phyloP scores from a whole-genome alignment of 2,329 filamentous ascomycete species.

The Tolypocladium guangdongense region DNA sequence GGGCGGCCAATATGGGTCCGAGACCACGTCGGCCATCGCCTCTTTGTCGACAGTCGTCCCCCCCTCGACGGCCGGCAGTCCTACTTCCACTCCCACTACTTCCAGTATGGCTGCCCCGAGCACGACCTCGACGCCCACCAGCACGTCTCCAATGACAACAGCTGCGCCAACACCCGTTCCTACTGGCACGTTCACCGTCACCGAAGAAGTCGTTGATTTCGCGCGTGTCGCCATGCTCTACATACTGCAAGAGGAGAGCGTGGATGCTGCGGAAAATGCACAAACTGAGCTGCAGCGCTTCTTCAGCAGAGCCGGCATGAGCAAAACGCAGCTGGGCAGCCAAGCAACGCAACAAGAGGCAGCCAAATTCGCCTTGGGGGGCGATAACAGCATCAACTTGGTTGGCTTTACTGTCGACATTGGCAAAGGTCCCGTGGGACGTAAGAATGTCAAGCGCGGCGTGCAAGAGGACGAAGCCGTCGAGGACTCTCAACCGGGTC shows the following conservation, averaged over 20 bases:
- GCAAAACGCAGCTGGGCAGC: conserved; percentile 13
- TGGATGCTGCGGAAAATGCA: conserved; percentile 40
- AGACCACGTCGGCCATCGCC: not conserved
- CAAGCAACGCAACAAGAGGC: conserved; percentile 29
- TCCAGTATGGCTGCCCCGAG: not conserved
- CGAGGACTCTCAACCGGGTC: not conserved
- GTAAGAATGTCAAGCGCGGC: conserved; percentile 11
- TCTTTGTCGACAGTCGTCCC: not conserved
- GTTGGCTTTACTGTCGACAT: conserved; percentile 33
- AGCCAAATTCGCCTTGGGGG: conserved; percentile 29
- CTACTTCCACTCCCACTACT: not conserved
- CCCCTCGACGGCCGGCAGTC: not conserved
- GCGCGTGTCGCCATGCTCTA: conserved; percentile 51
- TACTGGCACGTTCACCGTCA: conserved; percentile 31
- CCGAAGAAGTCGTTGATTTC: conserved; percentile 51
- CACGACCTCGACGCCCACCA: not conserved
- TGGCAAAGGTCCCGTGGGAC: conserved; percentile 17
- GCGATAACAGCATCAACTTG: conserved; percentile 37
- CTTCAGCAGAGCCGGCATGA: conserved; percentile 31
- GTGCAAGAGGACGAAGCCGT: not conserved
- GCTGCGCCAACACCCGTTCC: not conserved
- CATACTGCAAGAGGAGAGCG: conserved; percentile 43
- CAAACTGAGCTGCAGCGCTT: conserved; percentile 44
- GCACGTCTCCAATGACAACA: not conserved
- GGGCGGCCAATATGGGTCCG: not conserved